Evolutionary conservation across 805 yeast genomes (phyloP), one percentile per base, ranked within the genome.

Genomic region (Kregervanrija pseudodelftensis): DNA sequence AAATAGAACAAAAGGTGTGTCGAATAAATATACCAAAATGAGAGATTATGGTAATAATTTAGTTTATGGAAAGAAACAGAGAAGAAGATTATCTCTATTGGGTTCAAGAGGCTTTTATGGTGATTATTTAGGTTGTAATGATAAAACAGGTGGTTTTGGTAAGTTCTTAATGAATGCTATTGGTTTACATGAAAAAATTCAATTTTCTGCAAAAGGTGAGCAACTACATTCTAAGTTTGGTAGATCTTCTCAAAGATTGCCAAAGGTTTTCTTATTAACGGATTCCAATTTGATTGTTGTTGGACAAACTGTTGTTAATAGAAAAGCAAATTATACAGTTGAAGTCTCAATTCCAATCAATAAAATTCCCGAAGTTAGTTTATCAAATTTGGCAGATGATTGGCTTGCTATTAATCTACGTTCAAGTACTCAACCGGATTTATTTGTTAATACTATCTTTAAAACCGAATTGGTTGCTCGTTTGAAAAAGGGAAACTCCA

Each of bases 21-120:
- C 48, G 1, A 85, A 87, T 63, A 79, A 86, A 60, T 85, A 73
- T 54, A 91, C 85, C 53, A 83, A 89, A 60, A 72, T 90, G 39
- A 79, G 97, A 60, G 96, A 91, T 55, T 76, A 79, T 49, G 97
- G 97, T 45, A 81, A 81, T 32, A 72, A 73, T 14, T 63, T 89
- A 32, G 69, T 90, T 39, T 80, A 73, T 16, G 81, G 82, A 32
- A 74, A 85, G 56, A 93, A 93, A 58, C 93, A 93, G 61, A 85
- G 99, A 67, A 79, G 99, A 59, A 68, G 93, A 41, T 76, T 89
- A 75, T 85, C 95, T 28, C 68, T 93, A 59, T 64, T 89, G 36
- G 98, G 98, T 0, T 84, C 82, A 43, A 77, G 99, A 55, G 82
- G 91, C 7, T 95, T 77, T 54, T 76, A 85, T 81, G 99, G 98